These are phyloP conservation scores for Tylopilus sp. DNA, from an alignment of 768 basidiomycete species.

Conservation along the genomic window DNA sequence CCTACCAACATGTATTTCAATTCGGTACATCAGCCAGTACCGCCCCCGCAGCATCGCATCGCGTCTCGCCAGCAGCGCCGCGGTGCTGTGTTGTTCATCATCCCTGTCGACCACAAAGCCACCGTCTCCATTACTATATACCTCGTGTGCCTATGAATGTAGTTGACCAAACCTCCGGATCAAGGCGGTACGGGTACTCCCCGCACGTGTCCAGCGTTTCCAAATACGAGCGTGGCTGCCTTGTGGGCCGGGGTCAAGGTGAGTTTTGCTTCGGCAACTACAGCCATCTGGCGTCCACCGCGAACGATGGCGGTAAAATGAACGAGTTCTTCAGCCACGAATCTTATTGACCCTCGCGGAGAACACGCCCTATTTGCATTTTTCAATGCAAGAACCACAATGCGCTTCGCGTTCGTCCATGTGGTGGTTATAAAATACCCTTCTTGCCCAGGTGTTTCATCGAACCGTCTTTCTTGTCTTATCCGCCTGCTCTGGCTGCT, in stretches of 20 bases:
- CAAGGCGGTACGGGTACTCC: constrained; percentile 5
- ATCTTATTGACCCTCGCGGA: constrained; percentile 24
- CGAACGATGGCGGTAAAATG: constrained; percentile 12
- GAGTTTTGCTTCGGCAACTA: constrained; percentile 14
- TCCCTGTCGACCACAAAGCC: not conserved
- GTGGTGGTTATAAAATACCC: constrained; percentile 27
- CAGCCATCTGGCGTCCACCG: constrained; percentile 8
- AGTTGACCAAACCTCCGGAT: constrained; percentile 13
- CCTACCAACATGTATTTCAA: not conserved
- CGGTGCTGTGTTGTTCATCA: not conserved
- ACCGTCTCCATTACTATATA: not conserved
- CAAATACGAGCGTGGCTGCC: constrained; percentile 8
- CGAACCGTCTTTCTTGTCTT: constrained; percentile 45
- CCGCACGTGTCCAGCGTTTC: constrained; percentile 15
- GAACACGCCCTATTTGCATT: constrained; percentile 32
- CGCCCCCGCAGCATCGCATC: not conserved
- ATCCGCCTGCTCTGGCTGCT: constrained; percentile 26
- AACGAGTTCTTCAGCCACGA: constrained; percentile 10
- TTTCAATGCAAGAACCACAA: constrained; percentile 8
- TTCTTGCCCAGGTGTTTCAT: constrained; percentile 4
- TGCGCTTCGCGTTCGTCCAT: constrained; percentile 7
- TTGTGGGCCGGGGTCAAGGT: constrained; percentile 12
- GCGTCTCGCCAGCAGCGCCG: not conserved
- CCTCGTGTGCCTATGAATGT: constrained; percentile 19
- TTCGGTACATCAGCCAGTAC: not conserved